phyloP scores from a whole-genome alignment of 768 basidiomycete genomes.

The Lactifluus piperatus region DNA sequence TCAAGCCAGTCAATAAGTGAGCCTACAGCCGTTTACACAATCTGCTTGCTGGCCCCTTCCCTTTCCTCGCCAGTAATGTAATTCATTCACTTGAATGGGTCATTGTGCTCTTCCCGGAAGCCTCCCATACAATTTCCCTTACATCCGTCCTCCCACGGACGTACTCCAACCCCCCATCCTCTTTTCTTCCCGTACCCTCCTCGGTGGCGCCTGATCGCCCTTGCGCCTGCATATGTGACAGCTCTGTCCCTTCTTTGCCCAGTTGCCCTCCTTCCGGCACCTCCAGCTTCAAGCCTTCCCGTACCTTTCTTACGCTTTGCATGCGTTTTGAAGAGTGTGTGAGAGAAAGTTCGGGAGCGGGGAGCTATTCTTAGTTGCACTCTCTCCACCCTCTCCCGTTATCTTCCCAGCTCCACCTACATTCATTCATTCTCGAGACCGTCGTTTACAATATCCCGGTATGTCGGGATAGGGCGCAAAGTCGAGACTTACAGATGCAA shows the following conservation, averaged over 20 bases:
- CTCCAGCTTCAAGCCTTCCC: neutral
- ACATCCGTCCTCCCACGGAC: too few relatives aligned
- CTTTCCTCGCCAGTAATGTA: neutral
- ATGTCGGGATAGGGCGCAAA: too few relatives aligned
- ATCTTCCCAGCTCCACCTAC: too few relatives aligned
- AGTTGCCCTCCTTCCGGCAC: neutral
- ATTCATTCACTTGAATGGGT: neutral
- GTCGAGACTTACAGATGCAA: too few relatives aligned
- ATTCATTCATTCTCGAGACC: too few relatives aligned
- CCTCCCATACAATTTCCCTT: neutral
- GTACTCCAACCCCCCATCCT: neutral
- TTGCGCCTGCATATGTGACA: neutral
- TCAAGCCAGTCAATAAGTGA: neutral
- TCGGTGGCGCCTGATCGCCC: slow-evolving; percentile 9
- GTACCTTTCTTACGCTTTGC: neutral
- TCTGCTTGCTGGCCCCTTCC: neutral
- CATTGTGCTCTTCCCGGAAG: neutral
- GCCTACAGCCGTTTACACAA: neutral
- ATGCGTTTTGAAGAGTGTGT: neutral
- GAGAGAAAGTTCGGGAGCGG: too few relatives aligned
- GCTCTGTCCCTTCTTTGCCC: neutral
- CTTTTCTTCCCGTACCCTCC: neutral
- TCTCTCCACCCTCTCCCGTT: neutral
- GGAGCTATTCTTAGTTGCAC: neutral
- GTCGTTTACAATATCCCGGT: too few relatives aligned